These are phyloP conservation scores for Begonia fuchsioides DNA, from an alignment of 306 rosid genomes.

Conservation along the genomic window DNA sequence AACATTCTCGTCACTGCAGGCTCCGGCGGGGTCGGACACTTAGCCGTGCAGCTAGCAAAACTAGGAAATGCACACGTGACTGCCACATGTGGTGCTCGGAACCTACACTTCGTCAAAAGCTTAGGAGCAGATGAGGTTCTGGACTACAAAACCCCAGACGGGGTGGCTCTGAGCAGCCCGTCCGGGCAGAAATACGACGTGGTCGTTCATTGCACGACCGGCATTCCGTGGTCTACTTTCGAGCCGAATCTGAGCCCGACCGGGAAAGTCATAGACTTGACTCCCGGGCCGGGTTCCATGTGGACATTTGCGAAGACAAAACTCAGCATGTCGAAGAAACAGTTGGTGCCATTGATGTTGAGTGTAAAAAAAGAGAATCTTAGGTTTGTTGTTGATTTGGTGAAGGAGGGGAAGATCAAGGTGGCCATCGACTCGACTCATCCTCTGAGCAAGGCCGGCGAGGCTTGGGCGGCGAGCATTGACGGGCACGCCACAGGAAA, in stretches of 20 bases:
- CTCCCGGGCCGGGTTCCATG: conserved; percentile 23
- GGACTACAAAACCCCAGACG: conserved; percentile 65
- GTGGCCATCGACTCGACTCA: conserved; percentile 48
- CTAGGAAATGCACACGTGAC: conserved; percentile 70
- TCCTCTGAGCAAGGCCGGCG: conserved; percentile 44
- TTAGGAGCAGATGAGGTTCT: conserved; percentile 75
- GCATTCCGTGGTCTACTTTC: conserved; percentile 56
- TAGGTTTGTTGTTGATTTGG: conserved; percentile 41
- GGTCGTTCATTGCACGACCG: conserved; percentile 42
- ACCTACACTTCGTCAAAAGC: conserved; percentile 41
- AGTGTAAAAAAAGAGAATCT: conserved; percentile 32
- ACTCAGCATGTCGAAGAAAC: conserved; percentile 57
- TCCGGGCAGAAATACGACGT: conserved; percentile 54
- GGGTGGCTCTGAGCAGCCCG: conserved; percentile 54
- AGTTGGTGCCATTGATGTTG: conserved; percentile 36
- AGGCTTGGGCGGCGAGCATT: conserved; percentile 56
- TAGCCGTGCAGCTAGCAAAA: conserved; percentile 74
- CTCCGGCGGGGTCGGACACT: conserved; percentile 81
- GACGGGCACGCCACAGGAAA: conserved; percentile 90
- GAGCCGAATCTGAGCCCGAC: conserved; percentile 42
- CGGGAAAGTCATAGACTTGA: conserved; percentile 57
- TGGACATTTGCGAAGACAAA: conserved; percentile 31
- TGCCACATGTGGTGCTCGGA: conserved; percentile 76
- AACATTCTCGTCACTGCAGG: conserved; percentile 73
- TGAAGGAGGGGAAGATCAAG: conserved; percentile 61